Evolutionary conservation across 768 basidiomycete genomes (phyloP).

Genomic region (Lentinula guzmanii): DNA sequence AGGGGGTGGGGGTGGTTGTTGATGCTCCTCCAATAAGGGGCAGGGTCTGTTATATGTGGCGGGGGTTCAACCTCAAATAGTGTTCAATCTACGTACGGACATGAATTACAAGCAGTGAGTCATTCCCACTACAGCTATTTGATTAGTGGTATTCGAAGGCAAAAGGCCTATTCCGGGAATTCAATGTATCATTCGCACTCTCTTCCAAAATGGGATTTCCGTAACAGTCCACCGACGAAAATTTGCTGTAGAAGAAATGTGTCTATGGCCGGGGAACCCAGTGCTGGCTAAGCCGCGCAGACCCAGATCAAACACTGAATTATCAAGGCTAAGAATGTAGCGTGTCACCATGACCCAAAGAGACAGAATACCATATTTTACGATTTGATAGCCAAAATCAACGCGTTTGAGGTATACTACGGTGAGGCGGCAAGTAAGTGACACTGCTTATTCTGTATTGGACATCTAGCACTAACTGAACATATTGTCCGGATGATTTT

Average conservation of each 20-base stretch:
- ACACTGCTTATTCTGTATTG: no score
- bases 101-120: neutral
- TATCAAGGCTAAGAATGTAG: neutral
- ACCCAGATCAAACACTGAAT: neutral
- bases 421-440: no score
- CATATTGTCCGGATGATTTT: no score
- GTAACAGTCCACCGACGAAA: neutral
- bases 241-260: neutral
- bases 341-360: no score
- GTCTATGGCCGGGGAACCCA: neutral
- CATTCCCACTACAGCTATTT: neutral
- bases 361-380: no score
- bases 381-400: no score
- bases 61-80: neutral
- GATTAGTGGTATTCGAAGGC: neutral
- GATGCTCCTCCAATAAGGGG: no score
- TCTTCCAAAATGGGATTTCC: neutral
- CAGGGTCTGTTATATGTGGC: no score
- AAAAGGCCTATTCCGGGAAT: neutral
- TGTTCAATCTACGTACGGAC: neutral
- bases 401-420: no score
- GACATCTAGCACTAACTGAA: no score
- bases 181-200: neutral
- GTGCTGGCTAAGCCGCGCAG: neutral
- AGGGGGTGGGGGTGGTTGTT: neutral